Base-by-base conservation (phyloP, 495 filamentous ascomycete genomes). In the Hypoxylon fragiforme region DNA sequence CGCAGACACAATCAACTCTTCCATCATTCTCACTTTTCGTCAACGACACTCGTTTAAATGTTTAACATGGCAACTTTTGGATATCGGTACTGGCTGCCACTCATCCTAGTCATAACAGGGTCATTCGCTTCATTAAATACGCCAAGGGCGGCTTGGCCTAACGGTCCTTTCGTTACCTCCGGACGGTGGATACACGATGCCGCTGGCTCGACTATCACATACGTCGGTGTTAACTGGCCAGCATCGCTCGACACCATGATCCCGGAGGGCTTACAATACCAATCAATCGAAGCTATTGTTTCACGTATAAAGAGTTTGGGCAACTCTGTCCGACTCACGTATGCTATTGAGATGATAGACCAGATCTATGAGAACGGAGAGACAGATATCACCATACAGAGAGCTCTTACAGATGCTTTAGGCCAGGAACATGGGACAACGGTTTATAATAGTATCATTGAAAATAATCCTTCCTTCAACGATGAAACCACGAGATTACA, bases 201-300 rank as follows among this genome's bases (percentile, higher is more conserved):
- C 1, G 56, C 60, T 15, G 73, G 72, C 31, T 39, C 67, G 0
- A 74, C 68, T 34, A 62, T 83, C 50, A 80, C 77, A 1, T 77
- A 76, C 44, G 72, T 70, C 19, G 79, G 82, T 18, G 75, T 76
- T 9, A 84, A 83, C 62, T 85, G 81, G 82, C 77, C 81, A 7
- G 82, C 72, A 2, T 71, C 73, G 9, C 69, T 68, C 3, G 81
- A 83, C 8, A 66, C 74, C 9, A 84, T 82, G 77, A 65, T 85
- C 18, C 82, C 82, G 0, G 82, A 84, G 57, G 82, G 82, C 0
- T 64, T 85, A 9, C 76, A 82, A 50, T 81, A 84, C 50, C 68
- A 73, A 31, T 79, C 77, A 0, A 71, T 83, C 36, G 62, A 63
- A 34, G 63, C 65, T 3, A 82, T 82, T 12, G 73, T 81, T 0